Percentiles rank a stretch among this genome's conserved stretches.
Evolutionary conservation across 495 filamentous ascomycete species (phyloP).

Genomic region (Neurospora sp.): DNA sequence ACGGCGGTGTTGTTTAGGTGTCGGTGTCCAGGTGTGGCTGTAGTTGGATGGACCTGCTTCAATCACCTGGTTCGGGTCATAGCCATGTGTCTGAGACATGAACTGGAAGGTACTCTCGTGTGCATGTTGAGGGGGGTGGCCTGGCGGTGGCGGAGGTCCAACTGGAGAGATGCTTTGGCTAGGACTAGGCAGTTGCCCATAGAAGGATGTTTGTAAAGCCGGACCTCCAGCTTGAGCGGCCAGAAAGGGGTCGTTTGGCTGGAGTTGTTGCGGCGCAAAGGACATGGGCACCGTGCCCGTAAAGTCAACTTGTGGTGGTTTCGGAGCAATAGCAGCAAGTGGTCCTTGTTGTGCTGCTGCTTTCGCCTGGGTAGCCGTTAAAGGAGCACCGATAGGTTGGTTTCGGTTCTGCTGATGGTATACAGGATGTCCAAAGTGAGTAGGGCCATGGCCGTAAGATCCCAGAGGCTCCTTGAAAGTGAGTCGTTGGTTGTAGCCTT

Average conservation of each 20-base stretch:
- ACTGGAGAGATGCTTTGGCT: not conserved
- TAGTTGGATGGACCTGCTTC: not conserved
- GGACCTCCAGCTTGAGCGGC: not conserved
- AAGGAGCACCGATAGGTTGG: slow-evolving; percentile 12
- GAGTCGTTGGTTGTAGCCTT: slow-evolving; percentile 89
- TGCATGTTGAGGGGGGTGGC: not conserved
- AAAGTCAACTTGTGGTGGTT: slow-evolving; percentile 25
- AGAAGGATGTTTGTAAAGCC: not conserved
- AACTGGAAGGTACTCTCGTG: not conserved
- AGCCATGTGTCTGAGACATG: not conserved
- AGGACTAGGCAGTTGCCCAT: not conserved
- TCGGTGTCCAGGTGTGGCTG: not conserved
- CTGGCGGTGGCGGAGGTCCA: not conserved
- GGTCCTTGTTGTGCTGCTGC: slow-evolving; percentile 16
- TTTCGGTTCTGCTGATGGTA: slow-evolving; percentile 18
- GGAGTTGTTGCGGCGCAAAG: slow-evolving; percentile 9
- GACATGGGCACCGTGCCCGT: slow-evolving; percentile 11
- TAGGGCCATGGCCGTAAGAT: slow-evolving; percentile 28
- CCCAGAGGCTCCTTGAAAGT: slow-evolving; percentile 85
- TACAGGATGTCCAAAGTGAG: slow-evolving; percentile 15
- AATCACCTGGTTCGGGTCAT: not conserved
- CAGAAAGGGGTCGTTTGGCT: slow-evolving; percentile 1
- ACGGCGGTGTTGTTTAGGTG: not conserved
- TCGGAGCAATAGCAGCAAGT: slow-evolving; percentile 23
- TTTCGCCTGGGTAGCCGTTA: slow-evolving; percentile 14